These are phyloP conservation scores for Ceratocystis destructans DNA, from an alignment of 2,329 filamentous ascomycete genomes.

Conservation along the genomic window DNA sequence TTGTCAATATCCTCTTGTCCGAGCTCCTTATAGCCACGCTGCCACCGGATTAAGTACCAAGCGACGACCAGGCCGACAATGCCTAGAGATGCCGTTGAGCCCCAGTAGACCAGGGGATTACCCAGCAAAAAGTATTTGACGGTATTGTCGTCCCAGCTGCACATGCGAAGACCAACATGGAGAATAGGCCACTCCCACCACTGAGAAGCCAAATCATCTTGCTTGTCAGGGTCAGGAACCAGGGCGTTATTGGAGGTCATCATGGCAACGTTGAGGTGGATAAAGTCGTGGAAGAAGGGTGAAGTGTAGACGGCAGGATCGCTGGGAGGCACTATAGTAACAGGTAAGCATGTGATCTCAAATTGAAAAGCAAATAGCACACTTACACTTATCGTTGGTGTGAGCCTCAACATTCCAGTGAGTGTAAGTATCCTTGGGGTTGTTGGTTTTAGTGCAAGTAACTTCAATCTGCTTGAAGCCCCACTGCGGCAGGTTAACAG, in stretches of 20 bases:
- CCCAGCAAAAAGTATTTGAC: slow-evolving; percentile 98
- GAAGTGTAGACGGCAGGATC: slow-evolving; percentile 90
- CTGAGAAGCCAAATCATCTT: slow-evolving; percentile 88
- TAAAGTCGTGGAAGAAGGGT: slow-evolving; percentile 93
- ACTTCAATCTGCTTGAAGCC: slow-evolving; percentile 99
- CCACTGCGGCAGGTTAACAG: slow-evolving; percentile 94
- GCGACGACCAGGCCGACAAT: slow-evolving; percentile 56
- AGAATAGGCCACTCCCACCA: slow-evolving; percentile 99
- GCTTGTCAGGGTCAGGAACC: slow-evolving; percentile 95
- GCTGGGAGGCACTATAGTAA: slow-evolving; percentile 59
- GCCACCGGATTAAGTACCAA: slow-evolving; percentile 91
- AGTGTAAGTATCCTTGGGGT: slow-evolving; percentile 82
- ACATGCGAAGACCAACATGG: slow-evolving; percentile 93
- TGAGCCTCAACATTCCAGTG: slow-evolving; percentile 99
- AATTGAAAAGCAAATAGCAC: slow-evolving; percentile 26
- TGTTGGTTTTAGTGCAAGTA: slow-evolving; percentile 86
- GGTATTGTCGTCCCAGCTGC: slow-evolving; percentile 88
- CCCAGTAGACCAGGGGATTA: slow-evolving; percentile 95
- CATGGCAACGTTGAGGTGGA: slow-evolving; percentile 98
- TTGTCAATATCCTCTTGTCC: slow-evolving; percentile 71
- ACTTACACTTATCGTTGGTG: slow-evolving; percentile 80
- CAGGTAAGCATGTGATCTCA: slow-evolving; percentile 26
- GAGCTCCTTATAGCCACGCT: slow-evolving; percentile 81
- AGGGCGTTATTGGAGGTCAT: slow-evolving; percentile 99
- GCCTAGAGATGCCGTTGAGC: slow-evolving; percentile 65